Conservation (phyloP, 352 stramenopile genomes). For the Plasmopara muralis region DNA sequence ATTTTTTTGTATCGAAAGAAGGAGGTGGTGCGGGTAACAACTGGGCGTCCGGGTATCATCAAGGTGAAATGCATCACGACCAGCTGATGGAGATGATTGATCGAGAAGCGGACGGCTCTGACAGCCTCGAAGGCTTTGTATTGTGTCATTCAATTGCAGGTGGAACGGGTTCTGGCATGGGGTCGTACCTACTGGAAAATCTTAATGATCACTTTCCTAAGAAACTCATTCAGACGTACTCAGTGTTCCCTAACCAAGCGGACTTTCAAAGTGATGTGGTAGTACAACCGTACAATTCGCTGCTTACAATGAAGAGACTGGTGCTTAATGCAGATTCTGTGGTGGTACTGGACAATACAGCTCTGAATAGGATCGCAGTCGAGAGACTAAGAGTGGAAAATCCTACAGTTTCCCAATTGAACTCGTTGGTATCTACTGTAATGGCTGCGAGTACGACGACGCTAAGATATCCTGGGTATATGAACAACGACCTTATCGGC, state of each 20-base stretch:
- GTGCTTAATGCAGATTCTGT: slow-evolving; percentile 98
- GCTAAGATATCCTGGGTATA: slow-evolving; percentile 96
- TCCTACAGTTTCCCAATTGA: slow-evolving; percentile 95
- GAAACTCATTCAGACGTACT: slow-evolving; percentile 99
- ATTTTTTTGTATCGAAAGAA: slow-evolving; percentile 93
- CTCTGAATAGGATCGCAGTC: slow-evolving; percentile 94
- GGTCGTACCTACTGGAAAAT: slow-evolving; percentile 98
- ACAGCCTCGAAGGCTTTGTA: slow-evolving; percentile 97
- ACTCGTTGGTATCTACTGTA: slow-evolving; percentile 98
- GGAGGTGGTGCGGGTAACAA: slow-evolving; percentile 91
- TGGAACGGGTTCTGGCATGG: slow-evolving; percentile 98
- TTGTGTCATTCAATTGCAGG: slow-evolving; percentile 98
- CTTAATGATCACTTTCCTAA: slow-evolving; percentile 99
- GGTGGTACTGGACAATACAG: slow-evolving; percentile 99
- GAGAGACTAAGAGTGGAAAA: slow-evolving; percentile 95
- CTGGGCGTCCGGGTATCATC: slow-evolving; percentile 89
- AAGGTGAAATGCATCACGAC: slow-evolving; percentile 93
- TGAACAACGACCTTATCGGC: slow-evolving; percentile 99
- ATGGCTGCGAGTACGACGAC: slow-evolving; percentile 99
- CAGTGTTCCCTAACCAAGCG: slow-evolving; percentile 96
- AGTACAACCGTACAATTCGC: slow-evolving; percentile 99
- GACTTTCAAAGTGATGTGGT: slow-evolving; percentile 95
- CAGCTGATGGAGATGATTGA: slow-evolving; percentile 99
- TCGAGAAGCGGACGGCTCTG: slow-evolving; percentile 92
- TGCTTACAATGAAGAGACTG: slow-evolving; percentile 98